phyloP scores from a whole-genome alignment of 2,329 filamentous ascomycete genomes.

The Epicoccum nigrum region DNA sequence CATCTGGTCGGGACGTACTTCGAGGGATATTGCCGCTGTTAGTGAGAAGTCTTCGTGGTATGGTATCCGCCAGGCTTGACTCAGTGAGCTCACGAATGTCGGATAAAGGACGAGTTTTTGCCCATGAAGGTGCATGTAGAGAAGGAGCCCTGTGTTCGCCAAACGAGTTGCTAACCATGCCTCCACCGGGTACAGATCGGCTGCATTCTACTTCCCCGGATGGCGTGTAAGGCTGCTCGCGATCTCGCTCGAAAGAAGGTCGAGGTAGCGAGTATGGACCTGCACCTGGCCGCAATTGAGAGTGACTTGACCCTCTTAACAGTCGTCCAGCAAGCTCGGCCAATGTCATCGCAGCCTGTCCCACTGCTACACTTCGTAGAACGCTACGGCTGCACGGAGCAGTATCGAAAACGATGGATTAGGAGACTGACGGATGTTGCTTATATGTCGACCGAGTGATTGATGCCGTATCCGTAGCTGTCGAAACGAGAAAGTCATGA shows the following conservation, averaged over 20 bases:
- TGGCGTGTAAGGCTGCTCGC: conserved; percentile 17
- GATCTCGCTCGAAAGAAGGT: conserved; percentile 27
- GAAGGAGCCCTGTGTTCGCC: conserved; percentile 35
- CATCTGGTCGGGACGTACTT: conserved; percentile 35
- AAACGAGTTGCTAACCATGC: conserved; percentile 35
- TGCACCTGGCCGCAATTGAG: conserved; percentile 33
- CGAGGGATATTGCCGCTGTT: conserved; percentile 22
- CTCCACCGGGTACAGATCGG: conserved; percentile 23
- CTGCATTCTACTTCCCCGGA: conserved; percentile 19
- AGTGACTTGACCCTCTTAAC: conserved; percentile 44
- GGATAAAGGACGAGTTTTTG: conserved; percentile 52
- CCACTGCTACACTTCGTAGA: conserved; percentile 19
- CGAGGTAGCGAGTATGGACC: conserved; percentile 19
- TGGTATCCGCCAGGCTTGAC: conserved; percentile 52
- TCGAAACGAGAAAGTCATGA: conserved; percentile 47
- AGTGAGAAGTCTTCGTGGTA: conserved; percentile 36
- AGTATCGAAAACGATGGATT: conserved; percentile 32
- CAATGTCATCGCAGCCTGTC: conserved; percentile 38
- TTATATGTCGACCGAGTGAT: conserved; percentile 42
- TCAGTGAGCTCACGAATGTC: conserved; percentile 59
- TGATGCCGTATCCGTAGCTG: conserved; percentile 44
- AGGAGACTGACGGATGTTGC: conserved; percentile 30
- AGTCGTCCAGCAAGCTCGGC: conserved; percentile 40
- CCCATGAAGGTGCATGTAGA: conserved; percentile 37
- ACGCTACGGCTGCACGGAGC: conserved; percentile 7